Evolutionary conservation across 2,329 filamentous ascomycete genomes (phyloP).

Genomic region (Juglanconis sp.): DNA sequence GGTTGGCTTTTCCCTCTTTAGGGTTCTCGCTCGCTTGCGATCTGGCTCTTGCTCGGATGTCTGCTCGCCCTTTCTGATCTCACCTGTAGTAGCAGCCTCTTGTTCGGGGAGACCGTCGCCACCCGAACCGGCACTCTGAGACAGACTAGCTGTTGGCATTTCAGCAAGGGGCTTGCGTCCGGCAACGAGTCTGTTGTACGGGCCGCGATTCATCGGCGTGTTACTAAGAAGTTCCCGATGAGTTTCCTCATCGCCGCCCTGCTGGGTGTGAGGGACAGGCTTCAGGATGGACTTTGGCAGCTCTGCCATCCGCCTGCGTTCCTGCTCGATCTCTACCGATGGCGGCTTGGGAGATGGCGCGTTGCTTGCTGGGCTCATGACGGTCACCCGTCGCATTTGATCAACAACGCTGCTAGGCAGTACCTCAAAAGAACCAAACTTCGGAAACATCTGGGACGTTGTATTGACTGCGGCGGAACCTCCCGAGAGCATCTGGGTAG

Average conservation of each 20-base stretch:
- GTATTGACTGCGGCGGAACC: not conserved
- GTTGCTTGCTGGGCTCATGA: conserved; percentile 9
- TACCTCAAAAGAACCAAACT: not conserved
- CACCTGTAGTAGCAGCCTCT: too few relatives aligned
- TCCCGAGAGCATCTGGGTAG: not conserved
- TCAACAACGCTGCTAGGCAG: not conserved
- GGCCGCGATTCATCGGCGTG: conserved; percentile 1
- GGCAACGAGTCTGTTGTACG: conserved; percentile 13
- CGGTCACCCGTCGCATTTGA: conserved; percentile 7
- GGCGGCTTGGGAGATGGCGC: conserved; percentile 7
- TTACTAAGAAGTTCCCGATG: not conserved
- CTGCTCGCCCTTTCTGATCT: conserved; percentile 4
- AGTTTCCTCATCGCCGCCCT: not conserved
- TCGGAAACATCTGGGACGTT: not conserved
- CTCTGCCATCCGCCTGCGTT: conserved; percentile 1
- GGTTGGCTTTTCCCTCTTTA: not conserved
- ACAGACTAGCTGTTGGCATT: not conserved
- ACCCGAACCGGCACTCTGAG: not conserved
- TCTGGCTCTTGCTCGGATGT: not conserved
- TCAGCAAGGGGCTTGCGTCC: not conserved
- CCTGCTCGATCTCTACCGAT: conserved; percentile 13
- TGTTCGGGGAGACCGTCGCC: not conserved
- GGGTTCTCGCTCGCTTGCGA: not conserved
- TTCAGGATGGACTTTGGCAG: conserved; percentile 15
- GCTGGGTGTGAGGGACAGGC: too few relatives aligned